These are phyloP conservation scores for Fusarium vanettenii DNA, from an alignment of 2,329 filamentous ascomycete species.

Conservation along the genomic window DNA sequence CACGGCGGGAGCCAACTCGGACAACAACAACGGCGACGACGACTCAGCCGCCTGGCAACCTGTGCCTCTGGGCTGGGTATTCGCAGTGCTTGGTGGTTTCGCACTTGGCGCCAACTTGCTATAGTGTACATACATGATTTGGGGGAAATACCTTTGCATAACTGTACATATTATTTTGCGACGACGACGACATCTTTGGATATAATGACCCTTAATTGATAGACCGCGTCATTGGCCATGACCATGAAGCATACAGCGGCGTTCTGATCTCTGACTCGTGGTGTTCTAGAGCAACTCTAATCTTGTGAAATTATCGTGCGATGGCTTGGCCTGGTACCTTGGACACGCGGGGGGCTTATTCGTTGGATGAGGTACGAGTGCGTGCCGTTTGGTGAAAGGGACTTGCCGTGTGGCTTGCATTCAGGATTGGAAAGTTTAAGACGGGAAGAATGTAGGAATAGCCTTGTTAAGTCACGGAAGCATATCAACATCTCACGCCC, in stretches of 20 bases:
- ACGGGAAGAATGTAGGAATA: not conserved
- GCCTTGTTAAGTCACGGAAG: not conserved
- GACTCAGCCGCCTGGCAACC: constrained; percentile 32
- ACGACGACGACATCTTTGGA: constrained; percentile 6
- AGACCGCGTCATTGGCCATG: constrained; percentile 14
- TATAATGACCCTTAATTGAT: constrained; percentile 26
- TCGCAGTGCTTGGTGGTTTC: constrained; percentile 35
- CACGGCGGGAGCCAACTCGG: constrained; percentile 24
- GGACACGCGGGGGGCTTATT: no score
- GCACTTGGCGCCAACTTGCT: constrained; percentile 40
- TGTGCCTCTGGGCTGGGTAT: constrained; percentile 28
- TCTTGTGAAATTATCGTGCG: not conserved
- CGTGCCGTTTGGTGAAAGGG: not conserved
- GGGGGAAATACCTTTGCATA: not conserved
- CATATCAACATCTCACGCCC: not conserved
- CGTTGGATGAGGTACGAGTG: no score
- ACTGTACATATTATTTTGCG: constrained; percentile 27
- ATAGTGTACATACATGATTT: constrained; percentile 14
- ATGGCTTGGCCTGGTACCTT: not conserved
- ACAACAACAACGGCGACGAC: constrained; percentile 20
- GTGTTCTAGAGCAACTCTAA: not conserved
- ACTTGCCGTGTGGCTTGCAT: not conserved
- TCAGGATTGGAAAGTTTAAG: not conserved
- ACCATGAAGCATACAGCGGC: constrained; percentile 23
- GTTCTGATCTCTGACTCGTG: constrained; percentile 12